phyloP scores from a whole-genome alignment of 106 monocot genomes.

The Allium cepa region DNA sequence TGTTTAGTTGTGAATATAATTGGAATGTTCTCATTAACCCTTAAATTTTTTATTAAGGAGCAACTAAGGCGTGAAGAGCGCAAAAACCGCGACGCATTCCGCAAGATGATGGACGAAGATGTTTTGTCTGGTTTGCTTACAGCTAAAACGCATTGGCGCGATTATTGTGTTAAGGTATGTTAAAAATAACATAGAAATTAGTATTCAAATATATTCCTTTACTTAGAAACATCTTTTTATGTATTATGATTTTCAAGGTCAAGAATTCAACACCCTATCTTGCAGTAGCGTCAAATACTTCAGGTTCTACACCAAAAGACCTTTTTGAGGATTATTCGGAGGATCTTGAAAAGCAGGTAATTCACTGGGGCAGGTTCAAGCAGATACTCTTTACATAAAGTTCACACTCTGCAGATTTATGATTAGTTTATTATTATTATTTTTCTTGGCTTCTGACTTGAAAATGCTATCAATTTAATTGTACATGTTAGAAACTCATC shows the following conservation, averaged over 20 bases:
- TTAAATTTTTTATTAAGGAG: slow-evolving; percentile 29
- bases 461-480: too few relatives aligned
- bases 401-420: too few relatives aligned
- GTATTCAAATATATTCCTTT: background rate
- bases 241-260: slow-evolving; percentile 30
- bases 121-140: slow-evolving; percentile 60
- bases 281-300: slow-evolving; percentile 72
- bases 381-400: too few relatives aligned
- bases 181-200: background rate
- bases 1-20: background rate
- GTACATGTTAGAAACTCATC: too few relatives aligned
- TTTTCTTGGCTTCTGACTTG: too few relatives aligned
- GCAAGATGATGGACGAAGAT: slow-evolving; percentile 86
- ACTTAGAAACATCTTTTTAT: background rate
- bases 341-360: slow-evolving; percentile 88
- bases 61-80: slow-evolving; percentile 69
- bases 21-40: background rate
- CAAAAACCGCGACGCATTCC: slow-evolving; percentile 91
- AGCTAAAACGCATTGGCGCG: slow-evolving; percentile 93
- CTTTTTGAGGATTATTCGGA: slow-evolving; percentile 87
- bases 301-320: slow-evolving; percentile 96
- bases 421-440: too few relatives aligned
- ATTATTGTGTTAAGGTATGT: slow-evolving; percentile 85
- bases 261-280: slow-evolving; percentile 56
- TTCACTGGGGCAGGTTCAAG: background rate